Evolutionary conservation across 352 stramenopile species (phyloP).

Genomic region (Globisporangium camurandrum): DNA sequence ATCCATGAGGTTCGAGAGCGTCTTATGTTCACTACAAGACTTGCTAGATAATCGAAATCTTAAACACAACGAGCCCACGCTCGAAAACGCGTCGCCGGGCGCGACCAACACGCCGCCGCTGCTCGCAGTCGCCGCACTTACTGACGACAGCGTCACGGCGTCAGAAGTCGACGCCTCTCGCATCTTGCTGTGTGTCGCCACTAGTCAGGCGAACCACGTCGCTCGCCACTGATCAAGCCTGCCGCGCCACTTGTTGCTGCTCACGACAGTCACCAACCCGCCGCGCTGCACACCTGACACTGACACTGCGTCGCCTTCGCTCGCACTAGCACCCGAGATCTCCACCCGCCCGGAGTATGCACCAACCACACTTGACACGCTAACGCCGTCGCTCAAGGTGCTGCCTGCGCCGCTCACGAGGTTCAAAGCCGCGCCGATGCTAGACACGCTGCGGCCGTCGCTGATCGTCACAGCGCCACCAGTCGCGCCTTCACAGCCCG

Average conservation of each 20-base stretch:
- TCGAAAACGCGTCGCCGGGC: not conserved
- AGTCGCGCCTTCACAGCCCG: constrained; percentile 13
- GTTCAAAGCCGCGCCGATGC: constrained; percentile 10
- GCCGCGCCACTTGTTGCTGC: constrained; percentile 5
- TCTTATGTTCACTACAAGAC: too few relatives aligned
- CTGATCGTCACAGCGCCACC: constrained; percentile 17
- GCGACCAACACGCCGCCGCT: not conserved
- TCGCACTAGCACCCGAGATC: constrained; percentile 1
- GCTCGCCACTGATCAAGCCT: not conserved
- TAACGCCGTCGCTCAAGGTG: constrained; percentile 1
- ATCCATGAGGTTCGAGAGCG: too few relatives aligned
- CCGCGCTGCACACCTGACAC: constrained; percentile 2
- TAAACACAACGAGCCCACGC: not conserved
- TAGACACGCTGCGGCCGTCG: constrained; percentile 7
- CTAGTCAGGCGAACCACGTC: not conserved
- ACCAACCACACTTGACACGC: constrained; percentile 5
- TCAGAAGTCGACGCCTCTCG: too few relatives aligned
- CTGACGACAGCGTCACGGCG: too few relatives aligned
- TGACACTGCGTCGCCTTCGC: not conserved
- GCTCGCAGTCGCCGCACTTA: too few relatives aligned
- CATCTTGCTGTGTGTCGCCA: not conserved
- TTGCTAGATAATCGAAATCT: too few relatives aligned
- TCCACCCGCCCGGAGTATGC: not conserved
- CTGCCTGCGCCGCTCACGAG: constrained; percentile 6
- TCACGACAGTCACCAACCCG: constrained; percentile 6